Conservation (phyloP, 345 rosid species). For the Gynandropsis gynandra region DNA sequence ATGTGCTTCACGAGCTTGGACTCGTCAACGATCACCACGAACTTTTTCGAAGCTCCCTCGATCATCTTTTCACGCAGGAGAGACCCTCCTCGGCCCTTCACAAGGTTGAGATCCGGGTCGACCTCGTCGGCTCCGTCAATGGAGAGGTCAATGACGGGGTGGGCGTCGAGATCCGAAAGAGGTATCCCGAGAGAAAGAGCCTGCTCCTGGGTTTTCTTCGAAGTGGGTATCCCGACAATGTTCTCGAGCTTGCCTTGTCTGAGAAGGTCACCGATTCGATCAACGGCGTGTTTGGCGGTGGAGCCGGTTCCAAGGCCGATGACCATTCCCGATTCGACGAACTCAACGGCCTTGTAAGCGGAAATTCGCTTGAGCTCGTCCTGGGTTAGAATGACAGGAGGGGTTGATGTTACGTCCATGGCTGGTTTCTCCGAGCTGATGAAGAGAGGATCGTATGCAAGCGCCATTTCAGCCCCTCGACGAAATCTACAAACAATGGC, state of each 20-base stretch:
- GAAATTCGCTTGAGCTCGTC: slow-evolving; percentile 78
- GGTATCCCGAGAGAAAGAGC: slow-evolving; percentile 82
- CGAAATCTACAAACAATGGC: too few species aligned
- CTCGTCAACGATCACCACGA: slow-evolving; percentile 70
- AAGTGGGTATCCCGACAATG: slow-evolving; percentile 83
- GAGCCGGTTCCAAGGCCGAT: slow-evolving; percentile 95
- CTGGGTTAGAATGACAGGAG: slow-evolving; percentile 40
- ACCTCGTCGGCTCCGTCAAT: slow-evolving; percentile 99
- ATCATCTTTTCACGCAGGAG: slow-evolving; percentile 90
- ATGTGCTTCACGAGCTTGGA: slow-evolving; percentile 51
- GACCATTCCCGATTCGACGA: slow-evolving; percentile 95
- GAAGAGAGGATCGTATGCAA: slow-evolving; percentile 36
- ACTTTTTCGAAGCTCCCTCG: slow-evolving; percentile 69
- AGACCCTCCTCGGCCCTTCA: slow-evolving; percentile 92
- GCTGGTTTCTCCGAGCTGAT: slow-evolving; percentile 30
- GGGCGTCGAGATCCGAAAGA: slow-evolving; percentile 65
- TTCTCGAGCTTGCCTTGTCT: slow-evolving; percentile 55
- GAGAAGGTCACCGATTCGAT: slow-evolving; percentile 73
- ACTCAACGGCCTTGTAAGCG: slow-evolving; percentile 89
- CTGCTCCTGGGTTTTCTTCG: slow-evolving; percentile 62
- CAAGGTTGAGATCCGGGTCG: slow-evolving; percentile 67
- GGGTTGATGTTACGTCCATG: slow-evolving; percentile 30
- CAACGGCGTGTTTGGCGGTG: slow-evolving; percentile 94
- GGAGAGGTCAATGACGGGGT: slow-evolving; percentile 66
- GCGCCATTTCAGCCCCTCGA: slow-evolving; percentile 35